Conservation (phyloP, 257 asterid species). For the Lavandula angustifolia region DNA sequence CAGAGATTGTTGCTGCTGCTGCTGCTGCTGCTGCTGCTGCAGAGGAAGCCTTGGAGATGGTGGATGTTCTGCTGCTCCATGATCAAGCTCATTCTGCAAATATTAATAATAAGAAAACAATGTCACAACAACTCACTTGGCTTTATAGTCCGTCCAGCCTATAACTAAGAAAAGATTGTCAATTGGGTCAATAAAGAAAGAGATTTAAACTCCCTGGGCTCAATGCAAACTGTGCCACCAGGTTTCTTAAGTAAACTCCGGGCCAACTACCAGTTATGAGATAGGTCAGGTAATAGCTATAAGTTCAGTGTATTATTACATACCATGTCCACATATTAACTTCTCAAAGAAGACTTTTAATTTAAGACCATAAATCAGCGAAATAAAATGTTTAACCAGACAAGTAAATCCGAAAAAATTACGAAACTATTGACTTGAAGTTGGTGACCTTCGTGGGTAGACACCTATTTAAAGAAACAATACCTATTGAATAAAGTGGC, state of each 20-base stretch:
- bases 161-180: not conserved
- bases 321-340: not conserved
- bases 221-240: not conserved
- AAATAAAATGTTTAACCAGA: not conserved
- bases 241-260: not conserved
- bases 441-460: not conserved
- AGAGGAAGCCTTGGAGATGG: constrained; percentile 46
- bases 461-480: not conserved
- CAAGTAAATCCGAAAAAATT: not conserved
- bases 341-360: not conserved
- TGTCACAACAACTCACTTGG: constrained; percentile 5
- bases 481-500: not conserved
- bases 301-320: not conserved
- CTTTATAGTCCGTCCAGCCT: not conserved
- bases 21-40: constrained; percentile 48
- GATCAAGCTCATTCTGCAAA: constrained; percentile 60
- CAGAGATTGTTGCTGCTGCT: constrained; percentile 40
- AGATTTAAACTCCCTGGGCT: not conserved
- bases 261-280: not conserved
- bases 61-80: constrained; percentile 59
- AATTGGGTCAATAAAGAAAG: not conserved
- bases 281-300: not conserved
- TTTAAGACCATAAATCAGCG: not conserved
- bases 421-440: not conserved
- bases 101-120: not conserved